These are phyloP conservation scores for Lyophyllum atratum DNA, from an alignment of 768 basidiomycete species.

Conservation along the genomic window DNA sequence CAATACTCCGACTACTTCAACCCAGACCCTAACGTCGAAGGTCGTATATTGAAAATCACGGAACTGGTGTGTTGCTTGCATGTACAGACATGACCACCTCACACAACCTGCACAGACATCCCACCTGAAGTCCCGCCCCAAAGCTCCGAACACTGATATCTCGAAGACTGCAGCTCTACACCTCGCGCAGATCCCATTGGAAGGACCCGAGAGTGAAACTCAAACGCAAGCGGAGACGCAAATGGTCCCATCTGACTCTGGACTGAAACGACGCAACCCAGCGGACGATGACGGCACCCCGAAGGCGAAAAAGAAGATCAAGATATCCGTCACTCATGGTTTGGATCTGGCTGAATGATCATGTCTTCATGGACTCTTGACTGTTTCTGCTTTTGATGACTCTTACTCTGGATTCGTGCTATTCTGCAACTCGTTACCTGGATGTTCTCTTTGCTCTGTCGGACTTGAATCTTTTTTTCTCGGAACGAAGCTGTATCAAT, in stretches of 20 bases:
- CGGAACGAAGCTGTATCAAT: not conserved
- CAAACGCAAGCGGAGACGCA: conserved; percentile 39
- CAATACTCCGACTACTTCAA: conserved; percentile 72
- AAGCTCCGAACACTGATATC: conserved; percentile 9
- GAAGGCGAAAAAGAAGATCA: conserved; percentile 60
- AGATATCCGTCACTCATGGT: conserved; percentile 68
- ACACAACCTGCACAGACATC: conserved; percentile 1
- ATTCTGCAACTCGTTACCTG: not conserved
- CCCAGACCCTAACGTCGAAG: conserved; percentile 60
- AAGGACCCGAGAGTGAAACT: conserved; percentile 23
- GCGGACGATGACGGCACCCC: conserved; percentile 20
- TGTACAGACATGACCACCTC: not conserved
- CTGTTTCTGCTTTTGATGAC: not conserved
- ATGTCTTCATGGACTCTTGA: not conserved
- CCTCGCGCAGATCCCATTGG: not conserved
- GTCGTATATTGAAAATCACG: conserved; percentile 57
- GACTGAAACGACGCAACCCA: conserved; percentile 35
- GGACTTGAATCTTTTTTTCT: not conserved
- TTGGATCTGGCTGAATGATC: conserved; percentile 75
- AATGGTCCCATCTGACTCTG: conserved; percentile 21
- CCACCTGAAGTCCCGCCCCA: conserved; percentile 7
- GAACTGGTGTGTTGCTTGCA: conserved; percentile 47
- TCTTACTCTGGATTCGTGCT: not conserved
- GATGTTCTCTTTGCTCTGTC: not conserved
- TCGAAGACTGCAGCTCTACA: conserved; percentile 8